phyloP scores from a whole-genome alignment of 2,329 filamentous ascomycete genomes.

The Aspergillus flavus region DNA sequence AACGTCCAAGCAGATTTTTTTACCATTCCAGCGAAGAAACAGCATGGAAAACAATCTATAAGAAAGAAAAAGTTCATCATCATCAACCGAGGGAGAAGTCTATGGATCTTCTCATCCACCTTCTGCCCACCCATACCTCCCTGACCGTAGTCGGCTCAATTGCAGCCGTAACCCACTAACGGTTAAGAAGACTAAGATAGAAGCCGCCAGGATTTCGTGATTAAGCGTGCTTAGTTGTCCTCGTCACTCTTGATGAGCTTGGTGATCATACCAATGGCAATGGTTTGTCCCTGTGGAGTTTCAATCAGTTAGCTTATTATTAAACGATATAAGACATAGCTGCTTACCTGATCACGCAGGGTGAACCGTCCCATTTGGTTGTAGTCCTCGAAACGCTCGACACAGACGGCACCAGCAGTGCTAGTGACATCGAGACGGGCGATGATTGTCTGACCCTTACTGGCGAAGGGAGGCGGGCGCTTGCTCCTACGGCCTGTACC shows the following conservation, averaged over 20 bases:
- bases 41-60: slow-evolving; percentile 27
- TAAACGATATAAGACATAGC: slow-evolving; percentile 12
- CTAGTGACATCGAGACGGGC: slow-evolving; percentile 86
- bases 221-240: slow-evolving; percentile 22
- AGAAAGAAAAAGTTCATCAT: slow-evolving; percentile 34
- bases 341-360: slow-evolving; percentile 76
- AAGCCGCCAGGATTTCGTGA: slow-evolving; percentile 4
- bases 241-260: slow-evolving; percentile 65
- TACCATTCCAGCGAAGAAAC: slow-evolving; percentile 22
- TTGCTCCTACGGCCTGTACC: slow-evolving; percentile 93
- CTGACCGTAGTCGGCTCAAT: slow-evolving; percentile 11
- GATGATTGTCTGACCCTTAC: slow-evolving; percentile 79
- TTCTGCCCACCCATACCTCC: slow-evolving; percentile 24
- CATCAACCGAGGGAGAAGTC: slow-evolving; percentile 32
- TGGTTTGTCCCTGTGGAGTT: slow-evolving; percentile 81
- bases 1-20: slow-evolving; percentile 18
- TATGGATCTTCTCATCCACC: slow-evolving; percentile 26
- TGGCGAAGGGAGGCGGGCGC: slow-evolving; percentile 87
- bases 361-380: slow-evolving; percentile 91
- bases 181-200: slow-evolving; percentile 2
- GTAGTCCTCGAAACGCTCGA: slow-evolving; percentile 95
- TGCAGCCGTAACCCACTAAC: not conserved
- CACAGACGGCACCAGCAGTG: slow-evolving; percentile 82
- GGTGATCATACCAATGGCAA: slow-evolving; percentile 98
- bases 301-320: slow-evolving; percentile 23